Conservation (phyloP, 169 alveolate species). For the Plasmodium coatneyi region DNA sequence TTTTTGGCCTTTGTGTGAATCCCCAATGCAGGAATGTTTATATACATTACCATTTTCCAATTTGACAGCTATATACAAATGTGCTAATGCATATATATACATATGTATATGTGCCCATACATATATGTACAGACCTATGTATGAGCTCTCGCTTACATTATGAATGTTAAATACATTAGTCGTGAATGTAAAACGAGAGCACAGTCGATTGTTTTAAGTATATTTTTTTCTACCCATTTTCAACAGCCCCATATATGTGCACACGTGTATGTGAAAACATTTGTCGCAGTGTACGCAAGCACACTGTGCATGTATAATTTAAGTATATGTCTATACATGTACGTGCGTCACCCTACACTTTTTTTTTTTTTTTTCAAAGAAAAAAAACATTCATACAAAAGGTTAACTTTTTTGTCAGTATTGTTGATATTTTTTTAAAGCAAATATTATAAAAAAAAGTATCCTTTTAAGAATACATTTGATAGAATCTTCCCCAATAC, state of each 20-base stretch:
- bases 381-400: slow-evolving; percentile 7
- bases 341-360: neutral
- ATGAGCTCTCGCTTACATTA: neutral
- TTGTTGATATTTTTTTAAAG: neutral
- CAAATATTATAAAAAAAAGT: neutral
- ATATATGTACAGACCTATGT: slow-evolving; percentile 1
- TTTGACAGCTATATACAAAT: neutral
- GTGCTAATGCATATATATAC: neutral
- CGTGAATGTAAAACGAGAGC: neutral
- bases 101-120: slow-evolving; percentile 6
- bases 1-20: neutral
- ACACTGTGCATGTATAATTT: slow-evolving; percentile 9
- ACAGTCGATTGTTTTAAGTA: neutral
- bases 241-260: neutral
- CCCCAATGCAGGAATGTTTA: slow-evolving; percentile 10
- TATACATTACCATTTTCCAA: slow-evolving; percentile 3
- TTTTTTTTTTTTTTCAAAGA: neutral
- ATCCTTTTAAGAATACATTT: neutral
- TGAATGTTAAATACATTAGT: neutral
- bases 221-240: neutral
- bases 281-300: neutral
- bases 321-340: neutral
- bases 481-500: neutral
- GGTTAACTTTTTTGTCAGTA: slow-evolving; percentile 21
- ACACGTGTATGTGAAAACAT: neutral